Evolutionary conservation across 192 early-diverging fungal genomes (phyloP).

Genomic region (Backusella luteola): DNA sequence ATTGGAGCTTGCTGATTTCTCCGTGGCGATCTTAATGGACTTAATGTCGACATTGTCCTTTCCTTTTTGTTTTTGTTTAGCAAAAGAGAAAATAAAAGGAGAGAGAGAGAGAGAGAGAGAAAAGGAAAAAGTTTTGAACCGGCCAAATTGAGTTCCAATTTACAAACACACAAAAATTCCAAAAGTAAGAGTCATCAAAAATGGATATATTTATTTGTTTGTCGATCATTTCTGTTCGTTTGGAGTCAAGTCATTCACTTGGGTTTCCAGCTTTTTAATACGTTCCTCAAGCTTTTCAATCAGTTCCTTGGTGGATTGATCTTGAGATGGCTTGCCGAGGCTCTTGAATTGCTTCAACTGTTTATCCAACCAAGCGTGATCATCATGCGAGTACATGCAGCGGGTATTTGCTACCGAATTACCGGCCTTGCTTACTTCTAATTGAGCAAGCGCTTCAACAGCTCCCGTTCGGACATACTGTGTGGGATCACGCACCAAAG

Average conservation of each 20-base stretch:
- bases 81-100: not conserved
- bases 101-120: not conserved
- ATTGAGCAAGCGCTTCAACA: not conserved
- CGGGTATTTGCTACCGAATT: conserved; percentile 12
- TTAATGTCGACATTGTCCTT: not conserved
- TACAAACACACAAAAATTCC: not conserved
- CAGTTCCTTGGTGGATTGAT: not conserved
- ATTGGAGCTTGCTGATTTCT: not conserved
- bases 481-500: conserved; percentile 10
- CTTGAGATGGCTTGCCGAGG: not conserved
- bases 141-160: too few species aligned
- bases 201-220: not conserved
- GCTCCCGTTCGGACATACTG: not conserved
- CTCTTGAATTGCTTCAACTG: conserved; percentile 4
- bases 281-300: conserved; percentile 30
- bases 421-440: not conserved
- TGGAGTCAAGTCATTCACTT: not conserved
- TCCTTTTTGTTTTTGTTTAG: not conserved
- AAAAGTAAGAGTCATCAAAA: not conserved
- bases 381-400: conserved; percentile 8
- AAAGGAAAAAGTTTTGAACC: not conserved
- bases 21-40: not conserved
- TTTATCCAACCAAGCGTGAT: conserved; percentile 18
- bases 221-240: not conserved
- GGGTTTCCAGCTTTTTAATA: conserved; percentile 24